A percentile compares a stretch with the other conserved stretches of the same genome.
phyloP scores from a whole-genome alignment of 768 basidiomycete genomes.

The Boletus fagicola region DNA sequence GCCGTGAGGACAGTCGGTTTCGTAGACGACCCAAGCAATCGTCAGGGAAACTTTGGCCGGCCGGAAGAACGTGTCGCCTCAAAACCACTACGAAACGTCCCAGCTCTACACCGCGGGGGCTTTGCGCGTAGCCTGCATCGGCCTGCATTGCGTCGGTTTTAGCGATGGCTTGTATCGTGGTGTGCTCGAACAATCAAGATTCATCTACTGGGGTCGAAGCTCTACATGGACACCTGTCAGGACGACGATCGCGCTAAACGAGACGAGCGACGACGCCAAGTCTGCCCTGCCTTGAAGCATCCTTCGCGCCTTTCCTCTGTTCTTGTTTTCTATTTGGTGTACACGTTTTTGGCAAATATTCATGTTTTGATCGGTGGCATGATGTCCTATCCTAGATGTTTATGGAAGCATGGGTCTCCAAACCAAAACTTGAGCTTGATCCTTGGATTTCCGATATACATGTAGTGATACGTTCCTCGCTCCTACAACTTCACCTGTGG shows the following conservation, averaged over 20 bases:
- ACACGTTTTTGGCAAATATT: neutral
- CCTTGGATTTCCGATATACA: neutral
- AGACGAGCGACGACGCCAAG: conserved; percentile 16
- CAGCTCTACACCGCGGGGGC: conserved; percentile 75
- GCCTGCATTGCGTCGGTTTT: conserved; percentile 75
- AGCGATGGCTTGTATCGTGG: conserved; percentile 62
- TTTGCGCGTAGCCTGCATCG: conserved; percentile 70
- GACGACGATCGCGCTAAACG: conserved; percentile 9
- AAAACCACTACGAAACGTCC: conserved; percentile 69
- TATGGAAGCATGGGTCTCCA: neutral
- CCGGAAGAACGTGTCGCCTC: conserved; percentile 75
- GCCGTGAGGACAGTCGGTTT: conserved; percentile 11
- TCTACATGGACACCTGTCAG: conserved; percentile 15
- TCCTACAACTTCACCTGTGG: conserved; percentile 28
- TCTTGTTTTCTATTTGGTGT: neutral
- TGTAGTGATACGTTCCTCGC: neutral
- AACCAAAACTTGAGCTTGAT: neutral
- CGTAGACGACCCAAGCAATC: conserved; percentile 61
- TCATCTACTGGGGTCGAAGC: conserved; percentile 24
- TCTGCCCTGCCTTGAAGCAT: conserved; percentile 6
- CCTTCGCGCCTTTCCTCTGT: neutral
- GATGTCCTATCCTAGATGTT: neutral
- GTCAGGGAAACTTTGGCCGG: conserved; percentile 69
- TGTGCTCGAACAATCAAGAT: conserved; percentile 60
- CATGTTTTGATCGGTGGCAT: conserved; percentile 3